These are phyloP conservation scores for Whalleya microplaca DNA, from an alignment of 2,329 filamentous ascomycete species.

Conservation along the genomic window DNA sequence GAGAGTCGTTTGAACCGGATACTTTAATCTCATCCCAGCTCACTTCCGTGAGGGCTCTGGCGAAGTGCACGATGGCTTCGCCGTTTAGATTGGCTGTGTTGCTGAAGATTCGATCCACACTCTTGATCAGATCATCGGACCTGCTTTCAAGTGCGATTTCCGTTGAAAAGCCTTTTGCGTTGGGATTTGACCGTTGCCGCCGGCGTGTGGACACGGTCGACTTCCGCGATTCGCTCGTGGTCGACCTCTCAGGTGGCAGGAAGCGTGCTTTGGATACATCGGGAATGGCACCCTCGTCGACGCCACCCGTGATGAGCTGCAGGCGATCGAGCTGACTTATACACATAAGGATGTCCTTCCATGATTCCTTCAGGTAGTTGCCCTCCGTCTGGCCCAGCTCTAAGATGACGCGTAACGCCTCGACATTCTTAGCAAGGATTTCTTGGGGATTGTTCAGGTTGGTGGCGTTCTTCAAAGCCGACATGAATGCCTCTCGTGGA, in stretches of 20 bases:
- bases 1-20: conserved; percentile 92
- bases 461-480: conserved; percentile 88
- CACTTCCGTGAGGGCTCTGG: conserved; percentile 87
- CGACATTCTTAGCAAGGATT: conserved; percentile 94
- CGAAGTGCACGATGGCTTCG: conserved; percentile 94
- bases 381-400: conserved; percentile 94
- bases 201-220: conserved; percentile 64
- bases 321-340: conserved; percentile 95
- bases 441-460: conserved; percentile 95
- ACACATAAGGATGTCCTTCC: conserved; percentile 93
- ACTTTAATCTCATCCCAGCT: conserved; percentile 99
- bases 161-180: conserved; percentile 67
- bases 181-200: conserved; percentile 57
- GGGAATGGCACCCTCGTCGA: conserved; percentile 89
- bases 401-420: conserved; percentile 87
- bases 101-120: conserved; percentile 94
- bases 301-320: conserved; percentile 91
- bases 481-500: conserved; percentile 93
- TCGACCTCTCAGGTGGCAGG: conserved; percentile 60
- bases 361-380: conserved; percentile 84
- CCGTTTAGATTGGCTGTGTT: conserved; percentile 92
- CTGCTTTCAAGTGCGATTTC: conserved; percentile 92
- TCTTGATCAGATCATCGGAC: conserved; percentile 89
- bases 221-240: conserved; percentile 62
- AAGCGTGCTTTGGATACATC: conserved; percentile 87